A percentile compares a stretch with the other conserved stretches of the same genome.
Conservation (phyloP, 257 asterid genomes). For the Knoxia roxburghii region DNA sequence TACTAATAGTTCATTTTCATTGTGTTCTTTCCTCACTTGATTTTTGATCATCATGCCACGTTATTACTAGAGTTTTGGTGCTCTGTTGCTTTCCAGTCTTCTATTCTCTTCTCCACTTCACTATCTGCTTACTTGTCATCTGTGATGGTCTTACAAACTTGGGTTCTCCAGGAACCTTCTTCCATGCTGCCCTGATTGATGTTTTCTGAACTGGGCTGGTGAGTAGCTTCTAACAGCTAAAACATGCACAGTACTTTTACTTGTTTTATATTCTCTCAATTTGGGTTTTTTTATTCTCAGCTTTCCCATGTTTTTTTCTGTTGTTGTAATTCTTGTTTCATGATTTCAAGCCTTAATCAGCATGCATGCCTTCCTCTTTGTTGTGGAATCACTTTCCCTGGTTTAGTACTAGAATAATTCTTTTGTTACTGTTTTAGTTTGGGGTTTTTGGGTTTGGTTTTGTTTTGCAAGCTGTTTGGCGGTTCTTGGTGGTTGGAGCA, state of each 20-base stretch:
- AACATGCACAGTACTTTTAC: not conserved
- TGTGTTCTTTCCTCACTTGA: conserved; percentile 10
- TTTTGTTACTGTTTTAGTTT: not conserved
- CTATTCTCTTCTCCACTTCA: not conserved
- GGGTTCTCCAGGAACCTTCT: not conserved
- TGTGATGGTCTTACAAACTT: too few species aligned
- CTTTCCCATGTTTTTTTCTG: not conserved
- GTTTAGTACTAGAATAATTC: not conserved
- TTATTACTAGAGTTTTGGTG: conserved; percentile 1
- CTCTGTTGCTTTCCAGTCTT: too few species aligned
- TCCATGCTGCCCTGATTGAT: conserved; percentile 7
- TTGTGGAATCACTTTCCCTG: not conserved
- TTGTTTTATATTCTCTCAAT: not conserved
- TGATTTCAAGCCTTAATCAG: not conserved
- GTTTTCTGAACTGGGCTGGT: conserved; percentile 1
- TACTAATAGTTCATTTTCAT: too few species aligned
- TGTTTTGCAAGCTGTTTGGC: not conserved
- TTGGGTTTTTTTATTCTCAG: not conserved
- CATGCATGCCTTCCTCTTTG: not conserved
- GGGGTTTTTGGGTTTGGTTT: conserved; percentile 1
- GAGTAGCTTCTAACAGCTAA: not conserved
- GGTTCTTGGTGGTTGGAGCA: conserved; percentile 13
- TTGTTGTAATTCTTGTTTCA: not conserved
- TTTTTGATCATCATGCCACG: conserved; percentile 9
- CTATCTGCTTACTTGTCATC: not conserved